phyloP scores from a whole-genome alignment of 768 basidiomycete species.

The Macrolepiota dolichaula region DNA sequence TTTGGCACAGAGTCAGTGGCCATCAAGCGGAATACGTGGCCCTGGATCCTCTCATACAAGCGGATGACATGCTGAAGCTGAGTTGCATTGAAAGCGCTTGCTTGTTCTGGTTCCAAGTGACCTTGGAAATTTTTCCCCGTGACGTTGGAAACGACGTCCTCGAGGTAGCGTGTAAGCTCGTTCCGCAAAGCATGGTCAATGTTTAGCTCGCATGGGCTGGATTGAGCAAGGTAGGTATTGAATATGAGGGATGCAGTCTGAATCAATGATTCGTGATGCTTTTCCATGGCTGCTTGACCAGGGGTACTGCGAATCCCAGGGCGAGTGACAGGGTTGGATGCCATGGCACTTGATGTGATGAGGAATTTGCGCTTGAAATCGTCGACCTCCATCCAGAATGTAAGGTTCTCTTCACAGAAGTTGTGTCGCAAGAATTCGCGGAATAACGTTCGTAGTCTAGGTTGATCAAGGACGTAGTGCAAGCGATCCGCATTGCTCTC shows the following conservation, averaged over 20 bases:
- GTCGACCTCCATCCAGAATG: slow-evolving; percentile 95
- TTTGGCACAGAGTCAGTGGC: slow-evolving; percentile 99
- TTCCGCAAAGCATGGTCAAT: slow-evolving; percentile 96
- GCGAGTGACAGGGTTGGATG: slow-evolving; percentile 39
- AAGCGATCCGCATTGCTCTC: slow-evolving; percentile 93
- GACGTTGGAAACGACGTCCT: slow-evolving; percentile 78
- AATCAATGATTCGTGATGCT: slow-evolving; percentile 92
- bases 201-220: slow-evolving; percentile 94
- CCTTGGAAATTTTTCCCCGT: slow-evolving; percentile 79
- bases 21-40: slow-evolving; percentile 95
- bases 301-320: slow-evolving; percentile 48
- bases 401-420: slow-evolving; percentile 97
- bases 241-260: slow-evolving; percentile 93
- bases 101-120: slow-evolving; percentile 78
- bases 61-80: slow-evolving; percentile 92
- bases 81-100: slow-evolving; percentile 85
- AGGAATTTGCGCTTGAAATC: slow-evolving; percentile 97
- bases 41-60: slow-evolving; percentile 95
- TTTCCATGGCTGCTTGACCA: slow-evolving; percentile 91
- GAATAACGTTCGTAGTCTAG: slow-evolving; percentile 84
- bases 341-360: slow-evolving; percentile 90
- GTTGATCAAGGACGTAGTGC: slow-evolving; percentile 90
- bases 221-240: slow-evolving; percentile 93
- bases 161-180: slow-evolving; percentile 90
- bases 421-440: slow-evolving; percentile 91